Conservation (phyloP, 805 yeast genomes). For the Teunomyces lycoperdinae region DNA sequence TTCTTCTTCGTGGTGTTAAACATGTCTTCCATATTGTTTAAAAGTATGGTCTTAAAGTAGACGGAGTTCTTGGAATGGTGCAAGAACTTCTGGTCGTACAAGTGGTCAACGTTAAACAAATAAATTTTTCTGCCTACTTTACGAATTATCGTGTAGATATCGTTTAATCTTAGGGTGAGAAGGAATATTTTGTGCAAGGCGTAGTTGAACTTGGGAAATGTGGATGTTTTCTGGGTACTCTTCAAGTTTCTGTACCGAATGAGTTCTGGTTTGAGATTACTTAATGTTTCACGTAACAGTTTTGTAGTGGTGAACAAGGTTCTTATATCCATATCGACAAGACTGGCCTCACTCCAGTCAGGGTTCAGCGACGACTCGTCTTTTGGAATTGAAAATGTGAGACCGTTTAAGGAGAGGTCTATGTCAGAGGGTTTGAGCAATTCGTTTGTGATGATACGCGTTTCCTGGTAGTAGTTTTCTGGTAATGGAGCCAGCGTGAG, state of each 20-base stretch:
- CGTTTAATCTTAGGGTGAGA: conserved; percentile 46
- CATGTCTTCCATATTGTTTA: conserved; percentile 31
- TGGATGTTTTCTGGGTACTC: conserved; percentile 6
- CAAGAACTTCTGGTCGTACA: conserved; percentile 41
- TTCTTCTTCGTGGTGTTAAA: conserved; percentile 48
- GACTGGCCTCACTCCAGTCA: conserved; percentile 18
- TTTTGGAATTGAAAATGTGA: conserved; percentile 15
- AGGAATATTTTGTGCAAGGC: conserved; percentile 48
- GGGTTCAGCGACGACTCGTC: conserved; percentile 14
- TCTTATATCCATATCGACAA: conserved; percentile 40
- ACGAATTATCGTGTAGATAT: conserved; percentile 46
- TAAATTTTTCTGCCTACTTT: conserved; percentile 47
- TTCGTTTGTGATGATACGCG: conserved; percentile 17
- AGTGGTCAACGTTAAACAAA: conserved; percentile 40
- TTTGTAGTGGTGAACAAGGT: conserved; percentile 25
- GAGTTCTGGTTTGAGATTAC: conserved; percentile 18
- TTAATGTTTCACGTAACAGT: conserved; percentile 26
- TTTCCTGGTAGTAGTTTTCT: conserved; percentile 11
- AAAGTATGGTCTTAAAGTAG: conserved; percentile 28
- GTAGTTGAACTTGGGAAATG: conserved; percentile 33
- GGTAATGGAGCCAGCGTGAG: conserved; percentile 1
- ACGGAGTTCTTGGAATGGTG: conserved; percentile 23
- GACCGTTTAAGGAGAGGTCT: conserved; percentile 24
- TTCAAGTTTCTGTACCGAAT: conserved; percentile 19
- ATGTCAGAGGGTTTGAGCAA: conserved; percentile 21